These are phyloP conservation scores for Triangularia verruculosa DNA, from an alignment of 2,329 filamentous ascomycete species.

Conservation along the genomic window DNA sequence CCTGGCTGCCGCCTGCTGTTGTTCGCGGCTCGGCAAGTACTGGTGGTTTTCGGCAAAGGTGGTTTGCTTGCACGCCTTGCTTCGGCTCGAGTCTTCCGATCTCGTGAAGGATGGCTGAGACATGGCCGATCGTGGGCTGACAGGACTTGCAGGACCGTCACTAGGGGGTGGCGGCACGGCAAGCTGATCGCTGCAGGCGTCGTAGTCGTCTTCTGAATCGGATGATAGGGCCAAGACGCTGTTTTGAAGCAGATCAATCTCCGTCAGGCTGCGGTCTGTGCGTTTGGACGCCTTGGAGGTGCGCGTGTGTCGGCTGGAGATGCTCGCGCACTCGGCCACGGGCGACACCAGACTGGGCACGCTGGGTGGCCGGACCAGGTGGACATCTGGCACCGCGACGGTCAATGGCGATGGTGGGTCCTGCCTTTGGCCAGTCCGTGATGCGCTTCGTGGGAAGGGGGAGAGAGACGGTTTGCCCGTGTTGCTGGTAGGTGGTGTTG, in stretches of 20 bases:
- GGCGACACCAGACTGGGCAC: constrained; percentile 30
- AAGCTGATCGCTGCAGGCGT: constrained; percentile 34
- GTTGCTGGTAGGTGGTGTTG: constrained; percentile 13
- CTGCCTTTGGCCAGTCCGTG: constrained; percentile 9
- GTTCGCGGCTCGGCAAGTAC: constrained; percentile 35
- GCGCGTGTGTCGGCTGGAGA: constrained; percentile 54
- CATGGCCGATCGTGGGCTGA: constrained; percentile 24
- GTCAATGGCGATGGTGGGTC: constrained; percentile 6
- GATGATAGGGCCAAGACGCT: constrained; percentile 58
- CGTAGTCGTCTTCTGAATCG: constrained; percentile 48
- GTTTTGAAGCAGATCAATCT: constrained; percentile 51
- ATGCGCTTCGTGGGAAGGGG: constrained; percentile 15
- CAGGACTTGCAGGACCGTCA: constrained; percentile 26
- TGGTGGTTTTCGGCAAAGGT: constrained; percentile 40
- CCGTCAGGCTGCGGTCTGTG: constrained; percentile 46
- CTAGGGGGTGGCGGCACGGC: constrained; percentile 32
- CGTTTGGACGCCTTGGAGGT: constrained; percentile 53
- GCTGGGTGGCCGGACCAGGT: constrained; percentile 28
- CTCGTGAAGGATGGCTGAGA: constrained; percentile 17
- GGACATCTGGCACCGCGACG: constrained; percentile 28
- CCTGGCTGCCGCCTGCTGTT: constrained; percentile 16
- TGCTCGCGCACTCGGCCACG: constrained; percentile 47
- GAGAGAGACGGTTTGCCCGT: constrained; percentile 19
- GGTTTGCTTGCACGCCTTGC: constrained; percentile 38
- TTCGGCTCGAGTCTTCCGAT: constrained; percentile 16